Percentiles rank a stretch among this genome's conserved stretches.
phyloP scores from a whole-genome alignment of 331 rosid species.

The Spiraea crenata region DNA sequence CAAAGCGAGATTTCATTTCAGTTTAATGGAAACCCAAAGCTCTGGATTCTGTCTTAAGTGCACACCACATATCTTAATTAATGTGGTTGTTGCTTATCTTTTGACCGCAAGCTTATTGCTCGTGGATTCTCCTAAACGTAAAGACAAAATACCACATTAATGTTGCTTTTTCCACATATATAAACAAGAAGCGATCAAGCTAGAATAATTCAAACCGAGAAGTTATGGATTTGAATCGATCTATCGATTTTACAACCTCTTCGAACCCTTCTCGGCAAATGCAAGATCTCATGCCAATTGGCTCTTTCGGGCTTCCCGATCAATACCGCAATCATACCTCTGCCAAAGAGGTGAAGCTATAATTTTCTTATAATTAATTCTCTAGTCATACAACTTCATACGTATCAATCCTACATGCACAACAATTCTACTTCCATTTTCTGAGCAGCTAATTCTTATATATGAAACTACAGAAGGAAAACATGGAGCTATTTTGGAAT shows the following conservation, averaged over 20 bases:
- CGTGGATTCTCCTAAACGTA: background rate
- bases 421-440: no score
- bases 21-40: no score
- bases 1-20: no score
- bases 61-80: background rate
- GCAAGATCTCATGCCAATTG: background rate
- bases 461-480: slow-evolving; percentile 11
- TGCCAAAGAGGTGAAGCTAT: background rate
- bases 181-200: background rate
- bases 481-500: slow-evolving; percentile 28
- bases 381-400: no score
- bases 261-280: background rate
- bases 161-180: background rate
- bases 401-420: no score
- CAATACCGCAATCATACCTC: background rate
- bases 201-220: no score
- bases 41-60: background rate
- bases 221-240: slow-evolving; percentile 1
- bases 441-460: no score
- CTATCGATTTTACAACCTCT: slow-evolving; percentile 6
- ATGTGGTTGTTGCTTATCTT: background rate
- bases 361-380: background rate
- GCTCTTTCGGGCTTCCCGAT: background rate
- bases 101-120: background rate
- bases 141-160: background rate